Percentiles rank a stretch among this genome's conserved stretches.
phyloP scores from a whole-genome alignment of 1,284 basidiomycete genomes.

The Ceratobasidium sp. region DNA sequence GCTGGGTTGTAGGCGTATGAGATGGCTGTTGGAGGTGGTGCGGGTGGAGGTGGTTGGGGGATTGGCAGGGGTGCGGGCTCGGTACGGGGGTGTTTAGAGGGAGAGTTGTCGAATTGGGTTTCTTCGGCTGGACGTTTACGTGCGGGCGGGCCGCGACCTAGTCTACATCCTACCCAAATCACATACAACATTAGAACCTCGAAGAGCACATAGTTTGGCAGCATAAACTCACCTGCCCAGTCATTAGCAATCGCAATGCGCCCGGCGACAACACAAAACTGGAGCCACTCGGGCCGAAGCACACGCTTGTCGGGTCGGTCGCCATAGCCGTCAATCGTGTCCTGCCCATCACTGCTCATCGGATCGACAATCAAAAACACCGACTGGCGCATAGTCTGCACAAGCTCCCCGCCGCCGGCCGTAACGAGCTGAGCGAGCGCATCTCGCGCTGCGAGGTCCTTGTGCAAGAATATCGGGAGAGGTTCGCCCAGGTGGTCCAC shows the following conservation, averaged over 20 bases:
- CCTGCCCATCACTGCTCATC: slow-evolving; percentile 12
- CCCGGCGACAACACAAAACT: slow-evolving; percentile 7
- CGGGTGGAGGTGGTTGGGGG: neutral
- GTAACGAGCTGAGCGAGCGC: slow-evolving; percentile 17
- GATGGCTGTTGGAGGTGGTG: too few relatives aligned
- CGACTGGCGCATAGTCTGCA: slow-evolving; percentile 24
- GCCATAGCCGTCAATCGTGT: slow-evolving; percentile 32
- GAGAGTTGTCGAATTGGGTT: neutral
- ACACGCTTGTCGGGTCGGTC: slow-evolving; percentile 31
- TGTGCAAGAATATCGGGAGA: slow-evolving; percentile 25
- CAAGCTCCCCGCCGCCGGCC: slow-evolving; percentile 15
- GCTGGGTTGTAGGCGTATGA: slow-evolving; percentile 20
- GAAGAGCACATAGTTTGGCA: too few relatives aligned
- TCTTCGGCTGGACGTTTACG: slow-evolving; percentile 28
- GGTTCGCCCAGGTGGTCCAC: slow-evolving; percentile 24
- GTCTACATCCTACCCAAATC: slow-evolving; percentile 7
- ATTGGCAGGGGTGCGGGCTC: neutral
- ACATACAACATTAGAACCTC: too few relatives aligned
- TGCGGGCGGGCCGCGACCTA: neutral
- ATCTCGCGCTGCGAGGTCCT: slow-evolving; percentile 25
- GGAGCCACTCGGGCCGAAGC: slow-evolving; percentile 24
- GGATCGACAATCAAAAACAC: slow-evolving; percentile 36
- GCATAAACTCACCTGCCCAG: slow-evolving; percentile 11
- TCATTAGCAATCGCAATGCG: slow-evolving; percentile 8
- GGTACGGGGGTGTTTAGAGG: slow-evolving; percentile 17